Conservation (phyloP, 1,284 basidiomycete genomes). For the Rhodotorula sp. region DNA sequence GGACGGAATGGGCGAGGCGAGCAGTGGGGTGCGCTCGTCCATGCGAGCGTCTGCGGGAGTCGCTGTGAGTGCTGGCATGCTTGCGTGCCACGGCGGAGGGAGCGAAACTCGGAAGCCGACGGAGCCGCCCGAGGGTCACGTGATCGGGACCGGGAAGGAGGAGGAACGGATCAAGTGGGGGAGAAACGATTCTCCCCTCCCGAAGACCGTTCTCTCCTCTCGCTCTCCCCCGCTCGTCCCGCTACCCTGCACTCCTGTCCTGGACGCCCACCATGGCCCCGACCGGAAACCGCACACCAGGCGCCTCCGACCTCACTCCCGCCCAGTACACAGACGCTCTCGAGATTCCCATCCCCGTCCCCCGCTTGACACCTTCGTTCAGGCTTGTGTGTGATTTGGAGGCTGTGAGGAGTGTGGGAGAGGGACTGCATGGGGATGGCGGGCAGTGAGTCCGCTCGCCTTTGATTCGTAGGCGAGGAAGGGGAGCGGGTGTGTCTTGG, state of each 20-base stretch:
- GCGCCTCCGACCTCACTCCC: conserved; percentile 1
- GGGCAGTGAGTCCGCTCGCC: conserved; percentile 26
- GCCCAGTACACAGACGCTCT: conserved; percentile 8
- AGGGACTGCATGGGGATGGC: conserved; percentile 30
- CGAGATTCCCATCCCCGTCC: conserved; percentile 25
- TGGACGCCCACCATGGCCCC: background rate
- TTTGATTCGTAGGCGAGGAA: background rate
- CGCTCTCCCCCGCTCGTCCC: background rate
- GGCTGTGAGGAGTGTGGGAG: conserved; percentile 26
- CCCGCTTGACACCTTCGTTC: conserved; percentile 27
- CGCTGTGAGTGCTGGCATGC: too few relatives aligned
- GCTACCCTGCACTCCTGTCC: background rate
- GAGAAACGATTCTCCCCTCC: background rate
- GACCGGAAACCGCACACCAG: background rate
- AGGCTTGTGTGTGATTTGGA: conserved; percentile 38
- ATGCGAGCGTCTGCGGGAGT: rapidly evolving
- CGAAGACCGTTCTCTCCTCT: too few relatives aligned
- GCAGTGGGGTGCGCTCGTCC: conserved; percentile 17
- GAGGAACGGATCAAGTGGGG: background rate
- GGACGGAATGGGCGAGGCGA: background rate
- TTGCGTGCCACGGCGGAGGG: too few relatives aligned
- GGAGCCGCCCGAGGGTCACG: background rate
- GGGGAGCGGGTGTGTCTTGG: background rate
- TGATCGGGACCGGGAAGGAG: too few relatives aligned
- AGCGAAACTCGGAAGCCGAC: too few relatives aligned